phyloP scores from a whole-genome alignment of 108 stramenopile genomes.

The Schizochytrium sp. region DNA sequence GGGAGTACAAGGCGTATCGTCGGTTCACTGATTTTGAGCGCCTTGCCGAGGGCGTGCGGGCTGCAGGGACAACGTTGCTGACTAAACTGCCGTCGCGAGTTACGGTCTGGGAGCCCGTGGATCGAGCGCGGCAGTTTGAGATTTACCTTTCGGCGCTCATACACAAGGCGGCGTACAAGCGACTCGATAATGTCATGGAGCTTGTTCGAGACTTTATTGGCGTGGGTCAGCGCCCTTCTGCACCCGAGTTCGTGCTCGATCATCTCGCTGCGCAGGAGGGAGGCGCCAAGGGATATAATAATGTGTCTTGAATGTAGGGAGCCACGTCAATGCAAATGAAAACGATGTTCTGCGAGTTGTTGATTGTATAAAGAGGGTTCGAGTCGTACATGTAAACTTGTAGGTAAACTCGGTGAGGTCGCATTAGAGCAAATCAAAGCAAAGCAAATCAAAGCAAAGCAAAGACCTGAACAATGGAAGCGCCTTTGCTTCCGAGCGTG shows the following conservation, averaged over 20 bases:
- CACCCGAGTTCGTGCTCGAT: background rate
- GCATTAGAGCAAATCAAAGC: too few relatives aligned
- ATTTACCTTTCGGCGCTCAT: background rate
- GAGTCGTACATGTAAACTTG: too few relatives aligned
- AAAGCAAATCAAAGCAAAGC: too few relatives aligned
- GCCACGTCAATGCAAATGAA: too few relatives aligned
- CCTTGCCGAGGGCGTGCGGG: background rate
- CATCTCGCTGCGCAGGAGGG: too few relatives aligned
- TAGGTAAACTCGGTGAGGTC: too few relatives aligned
- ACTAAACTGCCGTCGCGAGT: background rate
- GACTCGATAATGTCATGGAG: background rate
- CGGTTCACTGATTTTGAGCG: background rate
- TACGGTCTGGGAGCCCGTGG: background rate
- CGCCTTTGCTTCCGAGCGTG: too few relatives aligned
- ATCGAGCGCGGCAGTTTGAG: background rate
- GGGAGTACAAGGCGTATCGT: background rate
- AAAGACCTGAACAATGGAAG: too few relatives aligned
- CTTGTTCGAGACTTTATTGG: background rate
- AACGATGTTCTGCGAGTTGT: too few relatives aligned
- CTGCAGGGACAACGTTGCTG: background rate
- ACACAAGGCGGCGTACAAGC: background rate
- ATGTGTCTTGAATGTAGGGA: too few relatives aligned
- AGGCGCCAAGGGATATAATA: too few relatives aligned
- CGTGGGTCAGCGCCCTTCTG: background rate
- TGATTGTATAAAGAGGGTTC: too few relatives aligned